Evolutionary conservation across 1,284 basidiomycete species (phyloP), one percentile per base, ranked within the genome.

Genomic region (Blastosporella zonata): DNA sequence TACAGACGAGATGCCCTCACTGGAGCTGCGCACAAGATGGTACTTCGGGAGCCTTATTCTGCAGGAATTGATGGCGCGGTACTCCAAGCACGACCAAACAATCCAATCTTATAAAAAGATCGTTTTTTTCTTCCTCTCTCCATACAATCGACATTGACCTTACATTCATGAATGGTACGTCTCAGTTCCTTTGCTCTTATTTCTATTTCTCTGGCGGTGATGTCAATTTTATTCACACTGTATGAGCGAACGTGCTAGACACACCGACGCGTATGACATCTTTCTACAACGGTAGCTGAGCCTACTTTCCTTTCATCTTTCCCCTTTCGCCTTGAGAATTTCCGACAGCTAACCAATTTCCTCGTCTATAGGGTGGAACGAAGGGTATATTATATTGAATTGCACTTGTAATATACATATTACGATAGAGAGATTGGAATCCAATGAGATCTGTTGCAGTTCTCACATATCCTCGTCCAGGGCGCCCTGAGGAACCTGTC

Each of bases 401-500:
- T 42, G 17, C n/a, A 23, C 13, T 49, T 3, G 34, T 38, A 34
- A 29, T 42, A 15, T 39, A 49, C 38, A 50, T 18, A 43, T 43
- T 17, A 7, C 27, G 17, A 38, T 2, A 18, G 27, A 27, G 25
- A 38, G 2, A 42, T 40, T 25, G 21, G 22, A 25, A 23, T 51
- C 38, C 36, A 39, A 15, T 25, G 17, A 27, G 20, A 23, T 37
- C 25, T 7, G 5, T 18, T 20, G 1, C 28, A 23, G 40, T 20
- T 42, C n/a, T 43, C 27, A 28, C 8, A 40, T 28, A 3, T 50
- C 45, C 17, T 81, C 76, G 38, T 84, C 79, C 60, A 91, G 88
- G 6, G 89, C 89, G 55, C 87, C 86, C 39, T 74, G 64, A 5
- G 88, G 88, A 21, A 89, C 69, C 63, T 90, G 84, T 18, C 88